Conservation (phyloP, 2,329 filamentous ascomycete species). For the Sarocladiaceae sp. region DNA sequence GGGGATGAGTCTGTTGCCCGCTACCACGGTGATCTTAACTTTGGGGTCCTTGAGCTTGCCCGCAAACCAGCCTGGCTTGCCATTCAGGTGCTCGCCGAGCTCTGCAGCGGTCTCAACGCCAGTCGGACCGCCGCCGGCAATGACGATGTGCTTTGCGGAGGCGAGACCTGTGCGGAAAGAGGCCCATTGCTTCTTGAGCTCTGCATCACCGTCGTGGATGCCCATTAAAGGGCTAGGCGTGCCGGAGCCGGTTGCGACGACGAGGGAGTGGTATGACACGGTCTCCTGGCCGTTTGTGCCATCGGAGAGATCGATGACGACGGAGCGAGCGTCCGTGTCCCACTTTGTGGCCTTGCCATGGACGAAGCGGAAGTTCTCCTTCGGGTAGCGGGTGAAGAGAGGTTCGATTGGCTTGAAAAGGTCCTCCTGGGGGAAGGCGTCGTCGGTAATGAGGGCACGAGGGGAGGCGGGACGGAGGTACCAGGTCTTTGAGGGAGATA, state of each 20-base stretch:
- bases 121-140: slow-evolving; percentile 51
- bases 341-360: slow-evolving; percentile 40
- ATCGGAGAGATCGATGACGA: slow-evolving; percentile 30
- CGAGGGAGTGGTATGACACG: slow-evolving; percentile 48
- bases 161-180: slow-evolving; percentile 24
- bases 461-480: slow-evolving; percentile 11
- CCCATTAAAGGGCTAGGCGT: slow-evolving; percentile 37
- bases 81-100: slow-evolving; percentile 29
- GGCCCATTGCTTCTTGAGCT: slow-evolving; percentile 11
- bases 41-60: slow-evolving; percentile 10
- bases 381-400: slow-evolving; percentile 44
- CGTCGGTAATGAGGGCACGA: slow-evolving; percentile 34
- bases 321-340: slow-evolving; percentile 31
- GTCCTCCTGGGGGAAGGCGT: slow-evolving; percentile 39
- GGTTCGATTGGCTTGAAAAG: slow-evolving; percentile 42
- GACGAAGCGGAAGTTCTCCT: slow-evolving; percentile 43
- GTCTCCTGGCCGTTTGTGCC: slow-evolving; percentile 18
- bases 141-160: slow-evolving; percentile 43
- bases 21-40: slow-evolving; percentile 5
- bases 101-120: slow-evolving; percentile 51
- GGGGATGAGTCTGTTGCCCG: slow-evolving; percentile 27
- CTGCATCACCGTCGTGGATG: slow-evolving; percentile 33
- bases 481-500: slow-evolving; percentile 7
- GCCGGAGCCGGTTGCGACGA: slow-evolving; percentile 48
- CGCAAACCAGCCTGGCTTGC: slow-evolving; percentile 26